Evolutionary conservation across 176 grass and related monocot species (phyloP).

Genomic region (Coix lacrymajobi): DNA sequence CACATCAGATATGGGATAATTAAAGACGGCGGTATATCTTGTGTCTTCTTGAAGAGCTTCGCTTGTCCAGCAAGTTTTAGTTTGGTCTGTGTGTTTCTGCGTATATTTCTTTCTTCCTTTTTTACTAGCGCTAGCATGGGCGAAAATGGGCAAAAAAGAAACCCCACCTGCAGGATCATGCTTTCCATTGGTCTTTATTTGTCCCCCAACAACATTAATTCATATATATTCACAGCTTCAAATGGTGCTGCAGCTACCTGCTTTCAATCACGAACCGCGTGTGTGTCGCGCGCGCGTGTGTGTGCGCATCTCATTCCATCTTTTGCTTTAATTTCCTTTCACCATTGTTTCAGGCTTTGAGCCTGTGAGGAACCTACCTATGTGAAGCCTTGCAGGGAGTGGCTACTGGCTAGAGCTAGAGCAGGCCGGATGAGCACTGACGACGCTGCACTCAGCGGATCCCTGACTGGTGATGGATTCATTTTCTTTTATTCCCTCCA

Average conservation of each 20-base stretch:
- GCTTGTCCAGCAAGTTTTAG: background rate
- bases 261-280: background rate
- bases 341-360: background rate
- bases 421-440: background rate
- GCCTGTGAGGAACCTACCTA: background rate
- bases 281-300: too few species aligned
- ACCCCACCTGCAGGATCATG: background rate
- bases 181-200: conserved; percentile 11
- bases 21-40: background rate
- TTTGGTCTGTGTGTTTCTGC: conserved; percentile 1
- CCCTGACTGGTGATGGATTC: background rate
- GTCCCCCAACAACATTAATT: background rate
- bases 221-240: background rate
- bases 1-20: background rate
- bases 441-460: background rate
- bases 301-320: background rate
- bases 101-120: conserved; percentile 1
- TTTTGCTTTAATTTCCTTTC: background rate
- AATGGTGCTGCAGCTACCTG: background rate
- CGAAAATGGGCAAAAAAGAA: background rate
- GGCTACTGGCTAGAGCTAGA: background rate
- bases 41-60: background rate
- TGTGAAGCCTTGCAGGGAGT: background rate
- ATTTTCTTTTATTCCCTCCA: background rate
- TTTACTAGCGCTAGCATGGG: background rate